Percentiles rank a stretch among this genome's conserved stretches.
phyloP scores from a whole-genome alignment of 2,329 filamentous ascomycete genomes.

The Colletotrichum lindemuthianum region DNA sequence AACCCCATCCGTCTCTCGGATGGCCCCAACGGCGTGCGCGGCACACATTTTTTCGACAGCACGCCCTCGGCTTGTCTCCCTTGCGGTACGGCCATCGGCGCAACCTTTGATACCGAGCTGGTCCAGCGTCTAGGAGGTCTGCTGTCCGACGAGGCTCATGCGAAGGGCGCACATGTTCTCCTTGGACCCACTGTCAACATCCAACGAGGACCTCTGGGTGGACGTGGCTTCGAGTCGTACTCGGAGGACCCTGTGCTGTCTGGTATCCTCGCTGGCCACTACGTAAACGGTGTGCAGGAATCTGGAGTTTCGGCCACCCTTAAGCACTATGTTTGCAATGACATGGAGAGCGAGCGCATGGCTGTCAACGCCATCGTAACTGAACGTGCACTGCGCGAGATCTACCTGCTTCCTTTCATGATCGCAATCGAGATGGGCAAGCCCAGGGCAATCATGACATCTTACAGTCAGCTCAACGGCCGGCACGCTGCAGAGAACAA shows the following conservation, averaged over 20 bases:
- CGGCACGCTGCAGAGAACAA: constrained; percentile 48
- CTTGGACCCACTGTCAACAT: constrained; percentile 72
- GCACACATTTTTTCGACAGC: constrained; percentile 74
- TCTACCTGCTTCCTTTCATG: constrained; percentile 68
- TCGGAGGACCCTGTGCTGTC: constrained; percentile 67
- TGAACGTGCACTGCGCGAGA: constrained; percentile 65
- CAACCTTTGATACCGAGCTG: constrained; percentile 66
- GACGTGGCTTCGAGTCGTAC: constrained; percentile 68
- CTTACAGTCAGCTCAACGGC: constrained; percentile 55
- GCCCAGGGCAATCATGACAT: constrained; percentile 67
- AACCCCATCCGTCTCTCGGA: constrained; percentile 36
- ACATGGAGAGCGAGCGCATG: constrained; percentile 68
- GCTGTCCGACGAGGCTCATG: constrained; percentile 63
- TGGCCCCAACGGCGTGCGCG: constrained; percentile 58
- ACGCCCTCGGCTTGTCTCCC: constrained; percentile 68
- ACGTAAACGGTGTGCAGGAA: constrained; percentile 65
- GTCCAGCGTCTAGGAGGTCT: constrained; percentile 59
- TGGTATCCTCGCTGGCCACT: constrained; percentile 62
- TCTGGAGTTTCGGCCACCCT: constrained; percentile 65
- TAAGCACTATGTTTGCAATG: constrained; percentile 71
- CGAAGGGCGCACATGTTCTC: constrained; percentile 66
- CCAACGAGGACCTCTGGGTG: constrained; percentile 66
- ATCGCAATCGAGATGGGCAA: constrained; percentile 61
- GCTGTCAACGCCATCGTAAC: constrained; percentile 64
- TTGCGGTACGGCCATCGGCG: constrained; percentile 65